Conservation (phyloP, 805 yeast species). For the Candida maris region DNA sequence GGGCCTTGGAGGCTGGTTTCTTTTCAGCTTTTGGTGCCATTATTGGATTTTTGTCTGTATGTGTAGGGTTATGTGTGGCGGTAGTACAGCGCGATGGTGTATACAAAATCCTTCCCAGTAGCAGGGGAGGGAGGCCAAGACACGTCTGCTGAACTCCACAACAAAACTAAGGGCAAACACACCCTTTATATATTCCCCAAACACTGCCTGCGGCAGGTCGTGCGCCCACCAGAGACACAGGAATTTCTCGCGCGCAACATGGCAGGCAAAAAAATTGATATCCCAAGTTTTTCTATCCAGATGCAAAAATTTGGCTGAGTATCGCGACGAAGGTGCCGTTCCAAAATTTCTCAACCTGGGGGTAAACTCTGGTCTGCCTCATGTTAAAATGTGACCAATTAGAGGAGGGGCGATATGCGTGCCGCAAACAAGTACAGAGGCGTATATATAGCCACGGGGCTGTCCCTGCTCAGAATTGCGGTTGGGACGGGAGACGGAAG, state of each 20-base stretch:
- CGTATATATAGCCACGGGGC: not conserved
- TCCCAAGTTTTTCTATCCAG: constrained; percentile 7
- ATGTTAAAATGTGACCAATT: not conserved
- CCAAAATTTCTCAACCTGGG: constrained; percentile 18
- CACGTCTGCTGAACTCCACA: no score
- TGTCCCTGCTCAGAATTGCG: not conserved
- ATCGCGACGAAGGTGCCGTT: constrained; percentile 21
- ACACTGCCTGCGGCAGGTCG: constrained; percentile 5
- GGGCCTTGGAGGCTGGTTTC: constrained; percentile 90
- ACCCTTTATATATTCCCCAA: constrained; percentile 14
- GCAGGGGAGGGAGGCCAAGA: no score
- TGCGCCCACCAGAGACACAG: constrained; percentile 7
- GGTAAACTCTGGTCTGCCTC: constrained; percentile 15
- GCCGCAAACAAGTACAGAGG: not conserved
- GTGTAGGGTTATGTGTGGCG: no score
- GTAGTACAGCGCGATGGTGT: no score
- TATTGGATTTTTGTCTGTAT: constrained; percentile 23
- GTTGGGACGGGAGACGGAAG: no score
- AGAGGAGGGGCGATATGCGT: not conserved
- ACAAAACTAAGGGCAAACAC: constrained; percentile 13
- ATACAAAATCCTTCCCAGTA: no score
- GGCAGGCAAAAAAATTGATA: constrained; percentile 15
- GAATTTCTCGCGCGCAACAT: constrained; percentile 14
- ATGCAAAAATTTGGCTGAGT: constrained; percentile 10
- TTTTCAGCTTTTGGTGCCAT: constrained; percentile 66